Conservation (phyloP, 192 early-diverging fungal genomes). For the Coemansia sp. region DNA sequence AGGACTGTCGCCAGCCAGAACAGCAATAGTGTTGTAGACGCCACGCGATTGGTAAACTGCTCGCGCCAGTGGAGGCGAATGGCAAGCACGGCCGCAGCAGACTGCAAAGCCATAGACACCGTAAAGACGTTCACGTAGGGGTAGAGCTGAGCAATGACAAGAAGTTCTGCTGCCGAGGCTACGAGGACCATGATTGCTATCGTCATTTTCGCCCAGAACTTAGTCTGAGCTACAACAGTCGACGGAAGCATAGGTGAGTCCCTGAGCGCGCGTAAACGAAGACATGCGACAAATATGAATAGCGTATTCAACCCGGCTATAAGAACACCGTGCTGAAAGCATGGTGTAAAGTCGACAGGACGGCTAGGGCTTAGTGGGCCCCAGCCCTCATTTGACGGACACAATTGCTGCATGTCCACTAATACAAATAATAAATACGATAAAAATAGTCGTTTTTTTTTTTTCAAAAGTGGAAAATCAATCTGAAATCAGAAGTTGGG, state of each 20-base stretch:
- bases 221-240: conserved; percentile 13
- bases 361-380: conserved; percentile 50
- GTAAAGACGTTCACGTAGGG: conserved; percentile 13
- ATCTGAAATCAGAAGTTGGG: too few species aligned
- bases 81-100: conserved; percentile 23
- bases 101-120: conserved; percentile 30
- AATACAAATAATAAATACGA: neutral
- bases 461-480: neutral
- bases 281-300: conserved; percentile 21
- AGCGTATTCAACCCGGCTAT: conserved; percentile 14
- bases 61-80: conserved; percentile 37
- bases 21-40: conserved; percentile 42
- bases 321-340: conserved; percentile 45
- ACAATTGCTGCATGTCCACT: conserved; percentile 1
- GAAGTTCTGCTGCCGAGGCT: conserved; percentile 30
- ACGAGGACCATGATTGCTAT: conserved; percentile 13
- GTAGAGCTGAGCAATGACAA: neutral
- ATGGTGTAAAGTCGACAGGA: conserved; percentile 44
- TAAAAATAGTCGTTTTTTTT: neutral
- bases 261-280: conserved; percentile 15
- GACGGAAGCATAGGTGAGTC: conserved; percentile 1
- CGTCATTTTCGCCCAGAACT: conserved; percentile 34
- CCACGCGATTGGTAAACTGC: conserved; percentile 36
- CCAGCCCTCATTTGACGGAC: conserved; percentile 50
- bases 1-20: conserved; percentile 48